Percentiles rank a stretch among this genome's conserved stretches.
These are phyloP conservation scores for Nitzschia inconspicua DNA, from an alignment of 108 stramenopile genomes.

Conservation along the genomic window DNA sequence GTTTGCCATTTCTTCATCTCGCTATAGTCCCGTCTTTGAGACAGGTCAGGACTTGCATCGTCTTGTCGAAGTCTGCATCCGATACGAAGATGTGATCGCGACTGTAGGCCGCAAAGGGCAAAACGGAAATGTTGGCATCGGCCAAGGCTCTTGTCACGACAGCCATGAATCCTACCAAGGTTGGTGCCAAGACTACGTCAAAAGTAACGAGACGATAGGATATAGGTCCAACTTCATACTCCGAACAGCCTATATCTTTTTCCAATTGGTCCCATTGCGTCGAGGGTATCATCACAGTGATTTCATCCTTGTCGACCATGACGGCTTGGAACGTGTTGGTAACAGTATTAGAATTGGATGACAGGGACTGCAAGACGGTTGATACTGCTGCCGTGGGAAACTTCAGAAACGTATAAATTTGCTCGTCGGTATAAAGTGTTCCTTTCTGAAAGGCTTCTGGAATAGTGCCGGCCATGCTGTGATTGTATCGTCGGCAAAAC, in stretches of 20 bases:
- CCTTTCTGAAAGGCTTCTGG: neutral
- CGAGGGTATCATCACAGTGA: slow-evolving; percentile 15
- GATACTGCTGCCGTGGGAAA: neutral
- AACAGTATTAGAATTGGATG: neutral
- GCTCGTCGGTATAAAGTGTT: neutral
- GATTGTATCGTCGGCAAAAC: neutral
- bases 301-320: slow-evolving; percentile 22
- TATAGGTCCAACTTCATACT: too few species aligned
- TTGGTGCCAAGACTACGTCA: slow-evolving; percentile 25
- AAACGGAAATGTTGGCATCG: slow-evolving; percentile 8
- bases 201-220: slow-evolving; percentile 24
- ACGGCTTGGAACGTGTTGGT: too few species aligned
- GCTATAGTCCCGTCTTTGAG: too few species aligned
- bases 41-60: too few species aligned
- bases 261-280: too few species aligned
- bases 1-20: too few species aligned
- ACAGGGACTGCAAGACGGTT: neutral
- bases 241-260: too few species aligned
- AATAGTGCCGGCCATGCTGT: slow-evolving; percentile 2
- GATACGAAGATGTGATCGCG: slow-evolving; percentile 21
- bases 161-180: slow-evolving; percentile 22
- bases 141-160: slow-evolving; percentile 16
- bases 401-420: neutral
- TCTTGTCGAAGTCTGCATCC: slow-evolving; percentile 12
- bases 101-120: slow-evolving; percentile 27